Conservation (phyloP, 2,329 filamentous ascomycete genomes). For the Diaporthe vexans region DNA sequence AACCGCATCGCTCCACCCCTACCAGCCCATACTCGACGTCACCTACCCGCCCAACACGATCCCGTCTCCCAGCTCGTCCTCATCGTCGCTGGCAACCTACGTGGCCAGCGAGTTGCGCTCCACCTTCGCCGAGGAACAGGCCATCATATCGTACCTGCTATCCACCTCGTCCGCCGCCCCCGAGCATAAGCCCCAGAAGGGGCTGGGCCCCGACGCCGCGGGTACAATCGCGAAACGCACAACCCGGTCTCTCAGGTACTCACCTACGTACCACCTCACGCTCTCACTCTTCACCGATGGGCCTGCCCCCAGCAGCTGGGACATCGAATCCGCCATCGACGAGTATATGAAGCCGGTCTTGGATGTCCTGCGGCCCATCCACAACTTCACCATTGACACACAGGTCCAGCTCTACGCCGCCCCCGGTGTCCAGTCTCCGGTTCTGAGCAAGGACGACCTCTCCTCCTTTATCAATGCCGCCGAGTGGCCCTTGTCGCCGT, state of each 20-base stretch:
- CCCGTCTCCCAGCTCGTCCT: slow-evolving; percentile 76
- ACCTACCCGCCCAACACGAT: slow-evolving; percentile 80
- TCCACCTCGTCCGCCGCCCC: slow-evolving; percentile 66
- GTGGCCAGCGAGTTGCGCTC: slow-evolving; percentile 83
- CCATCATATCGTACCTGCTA: slow-evolving; percentile 83
- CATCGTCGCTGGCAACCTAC: slow-evolving; percentile 81
- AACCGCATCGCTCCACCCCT: slow-evolving; percentile 75
- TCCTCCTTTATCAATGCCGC: slow-evolving; percentile 97
- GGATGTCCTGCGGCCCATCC: slow-evolving; percentile 83
- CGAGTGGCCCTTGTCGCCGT: slow-evolving; percentile 96
- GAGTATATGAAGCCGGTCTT: slow-evolving; percentile 88
- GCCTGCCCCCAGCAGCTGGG: slow-evolving; percentile 86
- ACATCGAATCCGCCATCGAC: slow-evolving; percentile 85
- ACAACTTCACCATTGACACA: slow-evolving; percentile 95
- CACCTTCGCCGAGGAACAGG: slow-evolving; percentile 89
- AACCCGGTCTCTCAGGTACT: slow-evolving; percentile 89
- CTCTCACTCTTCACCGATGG: slow-evolving; percentile 94
- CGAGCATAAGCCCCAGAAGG: slow-evolving; percentile 56
- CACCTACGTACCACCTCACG: slow-evolving; percentile 93
- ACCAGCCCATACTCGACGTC: slow-evolving; percentile 80
- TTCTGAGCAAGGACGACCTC: slow-evolving; percentile 86
- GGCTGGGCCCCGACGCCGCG: slow-evolving; percentile 64
- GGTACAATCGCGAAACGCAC: slow-evolving; percentile 77
- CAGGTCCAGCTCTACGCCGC: slow-evolving; percentile 96
- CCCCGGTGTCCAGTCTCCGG: slow-evolving; percentile 72